These are phyloP conservation scores for Inga laurina DNA, from an alignment of 306 rosid genomes.

Conservation along the genomic window DNA sequence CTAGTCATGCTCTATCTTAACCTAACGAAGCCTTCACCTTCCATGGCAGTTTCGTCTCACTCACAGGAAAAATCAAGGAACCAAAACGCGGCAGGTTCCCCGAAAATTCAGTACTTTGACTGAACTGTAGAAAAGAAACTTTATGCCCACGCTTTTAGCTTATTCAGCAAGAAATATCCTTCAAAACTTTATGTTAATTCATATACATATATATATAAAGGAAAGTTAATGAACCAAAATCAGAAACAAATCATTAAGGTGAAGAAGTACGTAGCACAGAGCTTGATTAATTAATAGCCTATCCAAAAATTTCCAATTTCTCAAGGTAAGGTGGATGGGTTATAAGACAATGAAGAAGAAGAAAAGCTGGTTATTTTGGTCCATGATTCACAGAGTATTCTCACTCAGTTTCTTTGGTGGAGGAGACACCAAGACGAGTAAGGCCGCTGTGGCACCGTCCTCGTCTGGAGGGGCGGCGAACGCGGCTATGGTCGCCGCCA, in stretches of 20 bases:
- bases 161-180: slow-evolving; percentile 8
- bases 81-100: not conserved
- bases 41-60: not conserved
- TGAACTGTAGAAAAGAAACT: not conserved
- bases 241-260: not conserved
- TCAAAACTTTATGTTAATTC: not conserved
- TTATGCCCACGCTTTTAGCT: slow-evolving; percentile 20
- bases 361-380: not conserved
- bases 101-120: not conserved
- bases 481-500: slow-evolving; percentile 49
- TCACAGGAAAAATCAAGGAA: not conserved
- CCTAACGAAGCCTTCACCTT: not conserved
- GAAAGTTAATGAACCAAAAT: not conserved
- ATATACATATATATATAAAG: not conserved
- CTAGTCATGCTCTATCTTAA: not conserved
- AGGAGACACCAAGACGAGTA: slow-evolving; percentile 19
- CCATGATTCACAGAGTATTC: slow-evolving; percentile 1
- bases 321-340: not conserved
- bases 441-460: not conserved
- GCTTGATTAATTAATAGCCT: not conserved
- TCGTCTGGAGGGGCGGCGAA: slow-evolving; percentile 19
- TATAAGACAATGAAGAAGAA: slow-evolving; percentile 7
- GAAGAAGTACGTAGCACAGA: not conserved
- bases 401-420: not conserved
- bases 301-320: not conserved